Base-by-base conservation (phyloP, 2,329 filamentous ascomycete genomes). In the Microdochium trichocladiopsis region DNA sequence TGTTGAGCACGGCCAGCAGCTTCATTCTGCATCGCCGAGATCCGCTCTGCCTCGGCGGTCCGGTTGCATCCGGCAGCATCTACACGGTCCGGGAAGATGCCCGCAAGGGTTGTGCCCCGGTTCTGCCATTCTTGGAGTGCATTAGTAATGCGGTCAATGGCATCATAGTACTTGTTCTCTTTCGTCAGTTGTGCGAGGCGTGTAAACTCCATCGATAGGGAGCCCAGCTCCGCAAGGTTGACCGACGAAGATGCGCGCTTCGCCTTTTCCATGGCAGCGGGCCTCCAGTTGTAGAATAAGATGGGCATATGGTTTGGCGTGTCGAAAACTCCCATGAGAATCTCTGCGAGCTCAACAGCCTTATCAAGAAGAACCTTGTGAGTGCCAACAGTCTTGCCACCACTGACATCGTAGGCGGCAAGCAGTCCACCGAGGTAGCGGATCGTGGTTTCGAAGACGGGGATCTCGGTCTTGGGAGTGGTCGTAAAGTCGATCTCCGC, bases 371-470 rank as follows among this genome's bases (percentile, higher is more conserved):
- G 75, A 23, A 87, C 74, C 21, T 77, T 70, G 61, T 95, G 87
- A 16, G 6, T 16, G 33, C 33, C 18, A 16, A 37, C 33, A 37
- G 33, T 37, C 33, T 37, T 37, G 18, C 33, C 33, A 16, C 33
- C 33, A 16, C 33, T 37, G 6, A 37, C 33, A 37, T 37, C 33
- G 14, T 37, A 37, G 33, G 33, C 33, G 14, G 33, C 33, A 37
- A 37, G 33, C 14, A 37, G 33, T n/a, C n/a, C n/a, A n/a, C n/a
- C n/a, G n/a, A n/a, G n/a, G n/a, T n/a, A n/a, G n/a, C n/a, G n/a
- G n/a, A 97, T 96, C 11, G 86, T 89, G 1, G 91, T 95, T 69
- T 96, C 92, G 60, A 96, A 96, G 8, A 95, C 78, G n/a, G 90
- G 91, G 47, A 96, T 94, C 48, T 88, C 81, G 36, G 70, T 65